These are phyloP conservation scores for Phytophthora uliginosa DNA, from an alignment of 352 stramenopile species.

Conservation along the genomic window DNA sequence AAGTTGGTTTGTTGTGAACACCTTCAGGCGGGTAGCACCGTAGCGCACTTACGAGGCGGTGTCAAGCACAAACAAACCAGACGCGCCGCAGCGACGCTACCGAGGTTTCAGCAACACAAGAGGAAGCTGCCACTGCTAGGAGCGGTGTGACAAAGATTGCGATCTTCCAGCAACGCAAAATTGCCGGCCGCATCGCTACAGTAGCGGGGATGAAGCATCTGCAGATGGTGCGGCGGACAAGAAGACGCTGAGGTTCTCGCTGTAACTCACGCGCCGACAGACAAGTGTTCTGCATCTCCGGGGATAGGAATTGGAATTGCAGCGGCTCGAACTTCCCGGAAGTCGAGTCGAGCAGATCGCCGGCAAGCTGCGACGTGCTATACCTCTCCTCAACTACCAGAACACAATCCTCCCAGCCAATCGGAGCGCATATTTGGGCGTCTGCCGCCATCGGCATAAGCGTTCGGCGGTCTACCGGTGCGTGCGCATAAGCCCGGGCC, in stretches of 20 bases:
- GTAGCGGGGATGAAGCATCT: too few relatives aligned
- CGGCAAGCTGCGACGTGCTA: conserved; percentile 36
- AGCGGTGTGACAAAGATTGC: background rate
- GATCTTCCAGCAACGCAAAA: background rate
- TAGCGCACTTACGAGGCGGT: too few relatives aligned
- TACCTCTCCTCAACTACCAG: conserved; percentile 16
- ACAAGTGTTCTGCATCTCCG: too few relatives aligned
- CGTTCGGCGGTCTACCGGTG: background rate
- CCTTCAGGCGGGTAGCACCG: too few relatives aligned
- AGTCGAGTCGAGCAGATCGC: too few relatives aligned
- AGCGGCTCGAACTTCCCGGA: too few relatives aligned
- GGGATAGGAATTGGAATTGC: too few relatives aligned
- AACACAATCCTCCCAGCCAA: conserved; percentile 29
- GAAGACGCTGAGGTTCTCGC: too few relatives aligned
- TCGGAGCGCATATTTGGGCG: background rate
- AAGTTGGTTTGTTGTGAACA: background rate
- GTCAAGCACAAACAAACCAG: background rate
- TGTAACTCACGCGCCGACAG: too few relatives aligned
- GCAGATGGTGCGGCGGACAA: too few relatives aligned
- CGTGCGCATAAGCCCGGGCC: conserved; percentile 26
- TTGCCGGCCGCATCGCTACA: too few relatives aligned
- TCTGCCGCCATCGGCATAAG: conserved; percentile 37
- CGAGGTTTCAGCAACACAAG: background rate
- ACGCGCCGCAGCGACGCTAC: background rate
- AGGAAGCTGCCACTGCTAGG: too few relatives aligned